Evolutionary conservation across 495 filamentous ascomycete genomes (phyloP).

Genomic region (Daldinia concentrica): DNA sequence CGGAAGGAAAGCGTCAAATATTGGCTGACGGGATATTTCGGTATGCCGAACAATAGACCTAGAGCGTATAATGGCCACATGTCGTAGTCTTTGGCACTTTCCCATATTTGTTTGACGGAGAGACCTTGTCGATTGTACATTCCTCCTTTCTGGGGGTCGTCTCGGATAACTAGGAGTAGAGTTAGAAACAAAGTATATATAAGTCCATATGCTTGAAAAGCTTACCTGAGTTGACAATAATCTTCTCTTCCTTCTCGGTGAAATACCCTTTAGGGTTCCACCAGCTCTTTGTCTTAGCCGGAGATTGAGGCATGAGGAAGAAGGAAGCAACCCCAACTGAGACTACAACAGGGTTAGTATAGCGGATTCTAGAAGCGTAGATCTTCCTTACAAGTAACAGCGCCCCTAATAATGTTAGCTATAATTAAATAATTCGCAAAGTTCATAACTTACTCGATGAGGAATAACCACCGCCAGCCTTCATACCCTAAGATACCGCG

Average conservation of each 20-base stretch:
- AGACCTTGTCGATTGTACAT: conserved; percentile 71
- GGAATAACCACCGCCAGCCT: conserved; percentile 79
- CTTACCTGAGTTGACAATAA: conserved; percentile 72
- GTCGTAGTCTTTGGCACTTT: conserved; percentile 43
- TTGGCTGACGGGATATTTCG: conserved; percentile 60
- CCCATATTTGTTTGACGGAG: conserved; percentile 65
- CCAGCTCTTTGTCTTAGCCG: conserved; percentile 72
- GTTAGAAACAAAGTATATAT: conserved; percentile 9
- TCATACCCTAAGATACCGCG: conserved; percentile 63
- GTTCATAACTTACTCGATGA: conserved; percentile 51
- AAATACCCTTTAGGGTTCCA: conserved; percentile 71
- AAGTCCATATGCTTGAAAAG: not conserved
- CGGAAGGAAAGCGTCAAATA: conserved; percentile 76
- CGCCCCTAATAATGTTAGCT: conserved; percentile 31
- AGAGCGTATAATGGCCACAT: conserved; percentile 70
- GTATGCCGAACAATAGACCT: conserved; percentile 69
- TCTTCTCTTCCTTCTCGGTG: conserved; percentile 69
- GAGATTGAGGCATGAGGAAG: conserved; percentile 75
- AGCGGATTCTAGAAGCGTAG: not conserved
- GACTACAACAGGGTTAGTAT: conserved; percentile 38
- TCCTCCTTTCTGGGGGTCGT: conserved; percentile 72
- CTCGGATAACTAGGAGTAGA: conserved; percentile 62
- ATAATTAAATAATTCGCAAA: not conserved
- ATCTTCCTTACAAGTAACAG: conserved; percentile 34
- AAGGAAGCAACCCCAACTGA: conserved; percentile 71